phyloP scores from a whole-genome alignment of 305 asterid species.

The Solanum hybrid region DNA sequence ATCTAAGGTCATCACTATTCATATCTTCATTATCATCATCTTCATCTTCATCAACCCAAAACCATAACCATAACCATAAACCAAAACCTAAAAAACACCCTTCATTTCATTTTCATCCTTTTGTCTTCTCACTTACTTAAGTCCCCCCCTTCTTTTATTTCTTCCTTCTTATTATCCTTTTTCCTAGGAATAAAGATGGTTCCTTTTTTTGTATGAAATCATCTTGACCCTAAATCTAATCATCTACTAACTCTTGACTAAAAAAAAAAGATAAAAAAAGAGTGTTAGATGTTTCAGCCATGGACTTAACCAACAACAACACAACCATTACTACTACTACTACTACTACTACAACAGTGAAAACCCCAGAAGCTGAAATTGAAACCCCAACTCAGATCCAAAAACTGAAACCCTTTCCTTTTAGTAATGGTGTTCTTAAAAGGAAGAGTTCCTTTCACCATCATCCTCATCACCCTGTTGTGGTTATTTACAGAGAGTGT shows the following conservation, averaged over 20 bases:
- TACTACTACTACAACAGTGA: constrained; percentile 16
- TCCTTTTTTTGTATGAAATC: constrained; percentile 10
- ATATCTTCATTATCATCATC: constrained; percentile 24
- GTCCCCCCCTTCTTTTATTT: background rate
- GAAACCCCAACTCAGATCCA: constrained; percentile 36
- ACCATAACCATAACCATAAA: background rate
- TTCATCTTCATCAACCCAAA: constrained; percentile 22
- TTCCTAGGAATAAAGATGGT: constrained; percentile 15
- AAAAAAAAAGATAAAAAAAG: background rate
- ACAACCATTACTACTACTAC: background rate
- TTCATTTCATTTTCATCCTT: background rate
- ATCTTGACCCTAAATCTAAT: constrained; percentile 30
- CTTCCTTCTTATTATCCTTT: background rate
- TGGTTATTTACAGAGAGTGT: constrained; percentile 77
- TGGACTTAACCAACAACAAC: constrained; percentile 38
- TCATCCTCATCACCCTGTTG: constrained; percentile 22
- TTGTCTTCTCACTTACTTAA: background rate
- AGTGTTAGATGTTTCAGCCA: constrained; percentile 30
- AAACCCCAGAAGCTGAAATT: constrained; percentile 54
- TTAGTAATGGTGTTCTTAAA: constrained; percentile 72
- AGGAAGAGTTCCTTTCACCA: constrained; percentile 35
- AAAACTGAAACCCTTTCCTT: constrained; percentile 22
- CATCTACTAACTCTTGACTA: constrained; percentile 1
- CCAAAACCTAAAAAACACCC: background rate
- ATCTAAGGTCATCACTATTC: constrained; percentile 4